These are phyloP conservation scores for Aureobasidium pullulans DNA, from an alignment of 2,329 filamentous ascomycete genomes.

Conservation along the genomic window DNA sequence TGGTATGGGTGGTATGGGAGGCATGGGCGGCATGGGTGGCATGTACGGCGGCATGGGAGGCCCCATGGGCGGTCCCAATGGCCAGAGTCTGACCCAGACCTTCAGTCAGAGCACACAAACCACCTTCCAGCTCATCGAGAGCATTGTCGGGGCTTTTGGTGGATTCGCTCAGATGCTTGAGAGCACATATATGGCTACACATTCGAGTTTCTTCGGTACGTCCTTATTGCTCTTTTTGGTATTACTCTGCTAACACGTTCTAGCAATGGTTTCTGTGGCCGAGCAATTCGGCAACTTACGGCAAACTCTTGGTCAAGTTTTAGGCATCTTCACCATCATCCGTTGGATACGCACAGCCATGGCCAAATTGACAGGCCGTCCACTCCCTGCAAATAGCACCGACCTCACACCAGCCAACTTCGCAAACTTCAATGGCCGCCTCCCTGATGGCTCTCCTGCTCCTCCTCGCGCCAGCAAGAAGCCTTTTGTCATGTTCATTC, in stretches of 20 bases:
- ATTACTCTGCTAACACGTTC: slow-evolving; percentile 10
- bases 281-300: slow-evolving; percentile 93
- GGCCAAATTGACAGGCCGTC: slow-evolving; percentile 86
- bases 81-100: slow-evolving; percentile 87
- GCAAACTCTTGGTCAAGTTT: slow-evolving; percentile 83
- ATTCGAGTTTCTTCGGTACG: slow-evolving; percentile 93
- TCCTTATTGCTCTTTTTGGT: no score
- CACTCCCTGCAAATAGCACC: slow-evolving; percentile 77
- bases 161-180: slow-evolving; percentile 99
- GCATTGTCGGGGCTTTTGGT: slow-evolving; percentile 90
- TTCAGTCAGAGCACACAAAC: slow-evolving; percentile 93
- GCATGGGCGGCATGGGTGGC: slow-evolving; percentile 14
- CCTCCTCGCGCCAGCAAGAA: slow-evolving; percentile 79
- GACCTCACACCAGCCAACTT: slow-evolving; percentile 87
- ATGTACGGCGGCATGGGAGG: slow-evolving; percentile 30
- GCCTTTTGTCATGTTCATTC: slow-evolving; percentile 89
- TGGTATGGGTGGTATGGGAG: slow-evolving; percentile 21
- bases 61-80: slow-evolving; percentile 64
- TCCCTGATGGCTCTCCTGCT: slow-evolving; percentile 58
- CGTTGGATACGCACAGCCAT: slow-evolving; percentile 89
- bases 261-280: slow-evolving; percentile 95
- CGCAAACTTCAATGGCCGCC: slow-evolving; percentile 60
- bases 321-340: slow-evolving; percentile 93
- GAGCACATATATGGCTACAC: slow-evolving; percentile 99
- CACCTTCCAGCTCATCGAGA: slow-evolving; percentile 97